Evolutionary conservation across 441 rosid genomes (phyloP).

Genomic region (Gossypium gossypioides): DNA sequence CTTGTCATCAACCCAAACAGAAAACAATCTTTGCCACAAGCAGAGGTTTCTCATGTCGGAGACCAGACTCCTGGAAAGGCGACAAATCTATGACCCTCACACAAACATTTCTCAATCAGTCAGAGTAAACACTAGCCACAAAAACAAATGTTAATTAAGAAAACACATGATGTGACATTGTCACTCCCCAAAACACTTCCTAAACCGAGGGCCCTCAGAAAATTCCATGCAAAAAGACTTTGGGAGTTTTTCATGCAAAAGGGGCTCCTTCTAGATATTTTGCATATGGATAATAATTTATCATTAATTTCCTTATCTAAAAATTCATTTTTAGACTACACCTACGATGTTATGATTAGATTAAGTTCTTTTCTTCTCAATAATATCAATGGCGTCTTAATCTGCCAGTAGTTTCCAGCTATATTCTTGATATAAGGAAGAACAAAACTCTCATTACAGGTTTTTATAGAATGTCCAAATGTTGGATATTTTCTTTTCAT

Average conservation of each 20-base stretch:
- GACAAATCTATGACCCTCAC: background rate
- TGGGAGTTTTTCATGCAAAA: background rate
- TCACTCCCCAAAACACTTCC: background rate
- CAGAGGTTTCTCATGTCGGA: conserved; percentile 6
- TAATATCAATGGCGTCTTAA: background rate
- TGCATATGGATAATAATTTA: background rate
- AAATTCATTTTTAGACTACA: background rate
- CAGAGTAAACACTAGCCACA: background rate
- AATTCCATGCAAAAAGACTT: background rate
- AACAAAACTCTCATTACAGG: background rate
- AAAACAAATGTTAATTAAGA: background rate
- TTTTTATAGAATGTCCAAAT: too few species aligned
- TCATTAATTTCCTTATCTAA: background rate
- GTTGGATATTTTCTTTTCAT: too few species aligned
- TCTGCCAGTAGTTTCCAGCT: background rate
- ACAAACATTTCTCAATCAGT: background rate
- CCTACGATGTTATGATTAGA: background rate
- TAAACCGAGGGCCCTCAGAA: background rate
- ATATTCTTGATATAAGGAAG: background rate
- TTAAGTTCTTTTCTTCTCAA: background rate
- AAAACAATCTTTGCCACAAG: background rate
- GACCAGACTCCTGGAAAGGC: background rate
- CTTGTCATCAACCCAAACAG: background rate
- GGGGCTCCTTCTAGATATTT: background rate
- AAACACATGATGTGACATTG: background rate